A percentile compares a stretch with the other conserved stretches of the same genome.
phyloP scores from a whole-genome alignment of 805 yeast species.

The Hemisphaericaspora nanyangensis region DNA sequence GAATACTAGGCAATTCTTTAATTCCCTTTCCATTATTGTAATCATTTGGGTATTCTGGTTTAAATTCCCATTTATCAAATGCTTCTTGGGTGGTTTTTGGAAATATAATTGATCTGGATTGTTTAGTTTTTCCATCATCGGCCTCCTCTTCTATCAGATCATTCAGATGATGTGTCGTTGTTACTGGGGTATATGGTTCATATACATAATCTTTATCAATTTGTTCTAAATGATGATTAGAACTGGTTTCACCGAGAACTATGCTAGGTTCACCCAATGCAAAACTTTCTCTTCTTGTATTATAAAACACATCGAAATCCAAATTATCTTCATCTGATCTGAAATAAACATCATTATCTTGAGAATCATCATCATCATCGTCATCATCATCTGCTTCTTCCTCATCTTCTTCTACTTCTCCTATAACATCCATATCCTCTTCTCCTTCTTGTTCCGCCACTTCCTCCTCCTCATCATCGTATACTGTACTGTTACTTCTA shows the following conservation, averaged over 20 bases:
- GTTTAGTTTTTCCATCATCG: background rate
- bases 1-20: background rate
- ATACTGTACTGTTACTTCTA: background rate
- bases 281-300: constrained; percentile 17
- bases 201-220: constrained; percentile 1
- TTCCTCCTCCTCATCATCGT: background rate
- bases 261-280: background rate
- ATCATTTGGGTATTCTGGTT: background rate
- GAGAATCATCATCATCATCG: constrained; percentile 17
- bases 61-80: constrained; percentile 26
- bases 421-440: background rate
- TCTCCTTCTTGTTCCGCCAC: background rate
- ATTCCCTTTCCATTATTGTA: background rate
- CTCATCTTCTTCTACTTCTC: constrained; percentile 8
- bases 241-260: background rate
- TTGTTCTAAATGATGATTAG: background rate
- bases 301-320: constrained; percentile 23
- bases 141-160: background rate
- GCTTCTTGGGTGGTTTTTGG: constrained; percentile 10
- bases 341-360: constrained; percentile 10
- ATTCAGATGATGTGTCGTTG: too few species aligned
- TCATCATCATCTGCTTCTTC: constrained; percentile 19
- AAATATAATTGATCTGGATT: background rate
- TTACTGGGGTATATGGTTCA: too few species aligned
- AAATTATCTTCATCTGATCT: constrained; percentile 8